Evolutionary conservation across 208 protist species (phyloP).

Genomic region (Histomonas meleagridis): DNA sequence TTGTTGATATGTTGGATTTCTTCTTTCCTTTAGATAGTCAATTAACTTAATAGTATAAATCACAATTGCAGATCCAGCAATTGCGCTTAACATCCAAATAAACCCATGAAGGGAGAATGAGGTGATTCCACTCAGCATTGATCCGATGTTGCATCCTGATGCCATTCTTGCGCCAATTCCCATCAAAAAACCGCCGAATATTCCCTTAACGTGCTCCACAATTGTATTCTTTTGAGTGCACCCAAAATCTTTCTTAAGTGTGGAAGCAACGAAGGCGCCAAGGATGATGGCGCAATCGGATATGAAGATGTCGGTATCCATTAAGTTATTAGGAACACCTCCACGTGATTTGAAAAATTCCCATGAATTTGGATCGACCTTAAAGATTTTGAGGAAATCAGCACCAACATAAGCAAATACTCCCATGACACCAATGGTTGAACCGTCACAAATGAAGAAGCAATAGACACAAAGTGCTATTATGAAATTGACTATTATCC

Average conservation of each 20-base stretch:
- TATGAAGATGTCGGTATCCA: background rate
- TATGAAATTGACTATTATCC: background rate
- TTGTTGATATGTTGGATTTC: too few species aligned
- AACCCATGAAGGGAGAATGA: slow-evolving; percentile 7
- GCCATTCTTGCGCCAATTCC: background rate
- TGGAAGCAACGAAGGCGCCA: background rate
- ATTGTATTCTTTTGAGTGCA: background rate
- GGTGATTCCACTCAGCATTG: background rate
- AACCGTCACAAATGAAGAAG: background rate
- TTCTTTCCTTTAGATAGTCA: too few species aligned
- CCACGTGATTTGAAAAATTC: background rate
- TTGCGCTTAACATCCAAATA: background rate
- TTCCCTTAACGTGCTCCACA: background rate
- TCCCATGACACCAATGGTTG: background rate
- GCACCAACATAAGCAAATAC: background rate
- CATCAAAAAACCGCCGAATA: background rate
- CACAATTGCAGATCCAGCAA: background rate
- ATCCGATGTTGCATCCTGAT: background rate
- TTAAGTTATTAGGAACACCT: background rate
- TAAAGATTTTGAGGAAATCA: background rate
- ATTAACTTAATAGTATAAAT: too few species aligned
- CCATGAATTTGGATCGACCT: background rate
- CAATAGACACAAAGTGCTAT: background rate
- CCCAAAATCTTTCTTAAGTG: background rate
- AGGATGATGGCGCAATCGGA: background rate